These are phyloP conservation scores for Isabelozyma rhagii DNA, from an alignment of 805 yeast genomes.

Conservation along the genomic window DNA sequence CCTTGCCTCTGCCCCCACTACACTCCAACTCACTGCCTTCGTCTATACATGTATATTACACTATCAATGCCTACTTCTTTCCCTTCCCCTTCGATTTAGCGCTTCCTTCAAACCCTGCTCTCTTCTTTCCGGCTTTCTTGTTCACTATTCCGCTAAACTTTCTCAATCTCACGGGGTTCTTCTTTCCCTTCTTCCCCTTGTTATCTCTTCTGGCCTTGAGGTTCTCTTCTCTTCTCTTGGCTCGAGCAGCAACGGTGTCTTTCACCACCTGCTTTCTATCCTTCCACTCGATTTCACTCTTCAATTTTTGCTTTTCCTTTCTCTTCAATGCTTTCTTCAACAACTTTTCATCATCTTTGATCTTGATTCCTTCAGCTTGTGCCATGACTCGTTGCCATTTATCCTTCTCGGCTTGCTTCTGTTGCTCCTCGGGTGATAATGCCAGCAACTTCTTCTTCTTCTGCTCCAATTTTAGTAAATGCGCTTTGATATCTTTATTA, in stretches of 20 bases:
- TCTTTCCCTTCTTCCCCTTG: conserved; percentile 75
- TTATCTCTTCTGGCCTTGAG: conserved; percentile 80
- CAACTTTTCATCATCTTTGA: conserved; percentile 86
- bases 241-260: conserved; percentile 68
- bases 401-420: conserved; percentile 62
- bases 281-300: conserved; percentile 87
- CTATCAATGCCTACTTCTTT: conserved; percentile 16
- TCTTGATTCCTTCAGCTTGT: conserved; percentile 83
- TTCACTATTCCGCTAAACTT: conserved; percentile 57
- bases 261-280: conserved; percentile 82
- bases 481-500: conserved; percentile 79
- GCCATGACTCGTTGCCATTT: conserved; percentile 83
- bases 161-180: conserved; percentile 58
- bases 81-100: conserved; percentile 35
- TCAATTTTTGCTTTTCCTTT: conserved; percentile 78
- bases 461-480: conserved; percentile 69
- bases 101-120: conserved; percentile 94
- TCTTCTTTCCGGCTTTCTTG: conserved; percentile 42
- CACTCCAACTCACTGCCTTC: no score
- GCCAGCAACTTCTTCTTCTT: conserved; percentile 62
- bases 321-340: conserved; percentile 82
- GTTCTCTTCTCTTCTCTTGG: conserved; percentile 89
- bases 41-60: background rate
- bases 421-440: conserved; percentile 60
- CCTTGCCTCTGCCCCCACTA: no score